A percentile compares a stretch with the other conserved stretches of the same genome.
phyloP scores from a whole-genome alignment of 2,329 filamentous ascomycete species.

The Penicillium sp. region DNA sequence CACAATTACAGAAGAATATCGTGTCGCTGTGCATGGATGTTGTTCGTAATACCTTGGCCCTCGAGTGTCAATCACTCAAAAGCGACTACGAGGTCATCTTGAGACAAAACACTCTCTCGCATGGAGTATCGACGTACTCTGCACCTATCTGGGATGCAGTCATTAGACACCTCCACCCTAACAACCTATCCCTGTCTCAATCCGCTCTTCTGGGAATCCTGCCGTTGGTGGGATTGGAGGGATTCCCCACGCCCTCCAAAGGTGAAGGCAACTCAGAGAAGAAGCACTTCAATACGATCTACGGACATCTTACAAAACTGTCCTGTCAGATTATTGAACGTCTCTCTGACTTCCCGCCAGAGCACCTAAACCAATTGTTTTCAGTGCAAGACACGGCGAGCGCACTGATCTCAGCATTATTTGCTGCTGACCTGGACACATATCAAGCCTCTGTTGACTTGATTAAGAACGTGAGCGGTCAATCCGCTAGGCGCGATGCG shows the following conservation, averaged over 20 bases:
- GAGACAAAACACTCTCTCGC: constrained; percentile 60
- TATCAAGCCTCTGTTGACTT: constrained; percentile 79
- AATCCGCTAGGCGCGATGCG: constrained; percentile 62
- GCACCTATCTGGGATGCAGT: constrained; percentile 77
- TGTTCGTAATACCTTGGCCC: constrained; percentile 63
- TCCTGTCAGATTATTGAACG: constrained; percentile 75
- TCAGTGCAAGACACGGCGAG: constrained; percentile 66
- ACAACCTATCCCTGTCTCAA: constrained; percentile 70
- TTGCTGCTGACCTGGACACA: constrained; percentile 76
- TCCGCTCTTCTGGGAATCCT: constrained; percentile 70
- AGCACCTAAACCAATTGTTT: constrained; percentile 69
- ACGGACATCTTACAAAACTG: constrained; percentile 60
- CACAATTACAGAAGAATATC: constrained; percentile 53
- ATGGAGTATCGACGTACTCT: constrained; percentile 68
- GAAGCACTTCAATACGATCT: constrained; percentile 74
- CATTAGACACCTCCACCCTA: constrained; percentile 64
- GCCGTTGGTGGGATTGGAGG: constrained; percentile 72
- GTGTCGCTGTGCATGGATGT: constrained; percentile 61
- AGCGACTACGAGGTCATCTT: constrained; percentile 68
- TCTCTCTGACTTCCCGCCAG: constrained; percentile 71
- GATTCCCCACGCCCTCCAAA: constrained; percentile 60
- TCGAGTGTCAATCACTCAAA: constrained; percentile 70
- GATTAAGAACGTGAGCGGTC: constrained; percentile 76
- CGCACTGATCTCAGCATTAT: constrained; percentile 73
- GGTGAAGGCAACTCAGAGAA: constrained; percentile 52